phyloP scores from a whole-genome alignment of 768 basidiomycete species.

The Phylloporus arenicola region DNA sequence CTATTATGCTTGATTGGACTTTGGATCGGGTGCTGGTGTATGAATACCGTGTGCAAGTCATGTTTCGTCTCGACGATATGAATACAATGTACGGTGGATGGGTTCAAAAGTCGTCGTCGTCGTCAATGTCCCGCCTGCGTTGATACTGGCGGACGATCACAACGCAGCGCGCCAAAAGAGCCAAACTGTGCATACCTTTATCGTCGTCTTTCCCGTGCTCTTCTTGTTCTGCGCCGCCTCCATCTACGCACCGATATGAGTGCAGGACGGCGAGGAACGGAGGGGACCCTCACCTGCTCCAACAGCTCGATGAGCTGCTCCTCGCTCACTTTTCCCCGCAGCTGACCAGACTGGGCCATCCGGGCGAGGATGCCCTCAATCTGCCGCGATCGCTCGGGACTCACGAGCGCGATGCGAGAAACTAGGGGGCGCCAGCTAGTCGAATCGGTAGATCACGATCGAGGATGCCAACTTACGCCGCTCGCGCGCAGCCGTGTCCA shows the following conservation, averaged over 20 bases:
- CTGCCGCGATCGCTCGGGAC: slow-evolving; percentile 72
- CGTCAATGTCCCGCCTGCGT: slow-evolving; percentile 60
- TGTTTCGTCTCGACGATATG: not conserved
- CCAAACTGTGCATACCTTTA: slow-evolving; percentile 41
- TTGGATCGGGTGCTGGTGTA: not conserved
- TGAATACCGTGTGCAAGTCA: not conserved
- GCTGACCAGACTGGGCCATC: slow-evolving; percentile 81
- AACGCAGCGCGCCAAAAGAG: not conserved
- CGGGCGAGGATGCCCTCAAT: slow-evolving; percentile 74
- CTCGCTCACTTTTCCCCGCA: slow-evolving; percentile 73
- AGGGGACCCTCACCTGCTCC: slow-evolving; percentile 56
- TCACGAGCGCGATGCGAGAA: slow-evolving; percentile 82
- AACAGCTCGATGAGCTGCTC: slow-evolving; percentile 78
- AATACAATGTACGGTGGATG: not conserved
- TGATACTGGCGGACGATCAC: slow-evolving; percentile 42
- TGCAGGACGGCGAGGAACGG: slow-evolving; percentile 7
- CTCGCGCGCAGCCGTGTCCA: slow-evolving; percentile 76
- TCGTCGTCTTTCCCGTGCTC: slow-evolving; percentile 50
- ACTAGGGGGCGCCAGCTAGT: slow-evolving; percentile 40
- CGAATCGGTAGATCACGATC: not conserved
- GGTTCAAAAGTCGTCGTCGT: slow-evolving; percentile 51
- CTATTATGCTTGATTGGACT: slow-evolving; percentile 23
- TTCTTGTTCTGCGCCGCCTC: slow-evolving; percentile 48
- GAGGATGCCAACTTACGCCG: slow-evolving; percentile 45
- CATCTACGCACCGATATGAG: slow-evolving; percentile 36